These are phyloP conservation scores for Cytospora schulzeri DNA, from an alignment of 2,329 filamentous ascomycete species.

Conservation along the genomic window DNA sequence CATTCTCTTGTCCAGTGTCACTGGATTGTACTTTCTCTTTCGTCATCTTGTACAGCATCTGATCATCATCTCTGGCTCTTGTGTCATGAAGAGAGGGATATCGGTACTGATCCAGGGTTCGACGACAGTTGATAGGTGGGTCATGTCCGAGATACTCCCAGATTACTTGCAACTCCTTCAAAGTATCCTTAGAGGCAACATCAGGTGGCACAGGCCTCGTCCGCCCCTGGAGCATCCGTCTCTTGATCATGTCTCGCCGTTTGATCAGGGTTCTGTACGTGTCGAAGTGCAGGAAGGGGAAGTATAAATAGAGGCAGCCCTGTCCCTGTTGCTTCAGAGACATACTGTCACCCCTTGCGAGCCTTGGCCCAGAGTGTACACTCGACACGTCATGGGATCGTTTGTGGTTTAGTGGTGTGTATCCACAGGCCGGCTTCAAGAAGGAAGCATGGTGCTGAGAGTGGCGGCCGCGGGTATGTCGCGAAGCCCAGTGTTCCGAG, in stretches of 20 bases:
- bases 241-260: slow-evolving; percentile 53
- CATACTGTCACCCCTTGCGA: neutral
- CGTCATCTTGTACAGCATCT: slow-evolving; percentile 65
- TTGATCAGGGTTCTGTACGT: slow-evolving; percentile 57
- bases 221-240: slow-evolving; percentile 52
- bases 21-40: slow-evolving; percentile 39
- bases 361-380: neutral
- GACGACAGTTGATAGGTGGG: slow-evolving; percentile 58
- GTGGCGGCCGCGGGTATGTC: slow-evolving; percentile 51
- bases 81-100: slow-evolving; percentile 62
- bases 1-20: neutral
- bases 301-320: slow-evolving; percentile 42
- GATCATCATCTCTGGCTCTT: slow-evolving; percentile 59
- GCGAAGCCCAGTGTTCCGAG: slow-evolving; percentile 51
- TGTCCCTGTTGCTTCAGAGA: neutral
- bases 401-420: slow-evolving; percentile 34
- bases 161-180: slow-evolving; percentile 57
- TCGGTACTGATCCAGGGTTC: slow-evolving; percentile 62
- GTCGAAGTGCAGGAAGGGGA: slow-evolving; percentile 61
- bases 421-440: slow-evolving; percentile 52
- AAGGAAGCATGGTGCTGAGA: slow-evolving; percentile 53
- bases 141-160: slow-evolving; percentile 62
- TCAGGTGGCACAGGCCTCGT: slow-evolving; percentile 54
- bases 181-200: slow-evolving; percentile 52
- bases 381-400: neutral